phyloP scores from a whole-genome alignment of 2,329 filamentous ascomycete genomes.

The Xylariaceae sp. region DNA sequence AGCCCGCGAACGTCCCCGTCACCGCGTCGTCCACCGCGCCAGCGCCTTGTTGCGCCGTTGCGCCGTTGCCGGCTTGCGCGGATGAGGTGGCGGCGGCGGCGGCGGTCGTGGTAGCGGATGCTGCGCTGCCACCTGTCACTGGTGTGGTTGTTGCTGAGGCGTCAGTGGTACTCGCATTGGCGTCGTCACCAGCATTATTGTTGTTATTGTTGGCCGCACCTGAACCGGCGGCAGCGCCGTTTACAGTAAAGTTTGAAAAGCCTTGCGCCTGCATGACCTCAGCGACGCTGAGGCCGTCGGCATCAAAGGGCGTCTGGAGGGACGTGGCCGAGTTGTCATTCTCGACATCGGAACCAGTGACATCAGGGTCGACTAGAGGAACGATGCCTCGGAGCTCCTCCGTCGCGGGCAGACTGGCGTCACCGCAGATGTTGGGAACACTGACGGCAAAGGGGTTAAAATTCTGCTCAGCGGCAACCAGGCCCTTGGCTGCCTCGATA shows the following conservation, averaged over 20 bases:
- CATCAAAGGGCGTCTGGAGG: constrained; percentile 56
- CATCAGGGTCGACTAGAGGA: constrained; percentile 67
- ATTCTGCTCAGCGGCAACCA: constrained; percentile 72
- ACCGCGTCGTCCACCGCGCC: constrained; percentile 38
- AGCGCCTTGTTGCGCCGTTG: constrained; percentile 28
- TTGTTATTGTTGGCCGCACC: constrained; percentile 19
- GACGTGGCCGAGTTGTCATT: constrained; percentile 63
- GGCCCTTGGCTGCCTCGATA: constrained; percentile 61
- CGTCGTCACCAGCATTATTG: constrained; percentile 15
- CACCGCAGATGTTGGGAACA: constrained; percentile 65
- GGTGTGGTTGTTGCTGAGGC: constrained; percentile 7
- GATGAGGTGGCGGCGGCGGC: constrained; percentile 18
- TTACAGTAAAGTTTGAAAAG: constrained; percentile 61
- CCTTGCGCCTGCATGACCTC: constrained; percentile 64
- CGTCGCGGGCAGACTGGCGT: constrained; percentile 64
- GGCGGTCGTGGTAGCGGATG: constrained; percentile 17
- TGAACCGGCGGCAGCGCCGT: constrained; percentile 29
- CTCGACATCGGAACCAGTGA: constrained; percentile 57
- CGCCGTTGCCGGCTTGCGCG: constrained; percentile 11
- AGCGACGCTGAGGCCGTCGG: constrained; percentile 65
- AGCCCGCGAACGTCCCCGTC: constrained; percentile 39
- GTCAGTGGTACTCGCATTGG: constrained; percentile 10
- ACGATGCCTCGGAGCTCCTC: constrained; percentile 65
- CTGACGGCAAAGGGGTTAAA: constrained; percentile 68
- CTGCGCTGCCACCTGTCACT: neutral